phyloP scores from a whole-genome alignment of 1,284 basidiomycete species.

The Agroathelia rolfsii region DNA sequence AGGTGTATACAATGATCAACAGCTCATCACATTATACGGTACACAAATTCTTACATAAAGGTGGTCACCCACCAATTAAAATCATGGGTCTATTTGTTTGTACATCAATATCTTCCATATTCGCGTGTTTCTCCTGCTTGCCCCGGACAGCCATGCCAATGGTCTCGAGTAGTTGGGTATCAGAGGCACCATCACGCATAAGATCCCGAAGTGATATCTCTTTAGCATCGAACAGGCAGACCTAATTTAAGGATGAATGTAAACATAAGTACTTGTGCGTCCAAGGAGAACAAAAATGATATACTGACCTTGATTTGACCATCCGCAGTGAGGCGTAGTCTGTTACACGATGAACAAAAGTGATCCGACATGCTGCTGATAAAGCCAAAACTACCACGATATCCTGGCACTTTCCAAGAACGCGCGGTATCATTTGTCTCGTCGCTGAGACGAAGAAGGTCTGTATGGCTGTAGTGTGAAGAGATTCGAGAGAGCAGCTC shows the following conservation, averaged over 20 bases:
- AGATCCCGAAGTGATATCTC: conserved; percentile 76
- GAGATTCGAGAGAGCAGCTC: conserved; percentile 47
- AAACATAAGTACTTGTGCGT: conserved; percentile 1
- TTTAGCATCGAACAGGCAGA: conserved; percentile 80
- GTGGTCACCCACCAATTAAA: conserved; percentile 78
- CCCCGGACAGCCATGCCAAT: conserved; percentile 60
- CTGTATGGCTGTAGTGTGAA: conserved; percentile 36
- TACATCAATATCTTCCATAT: conserved; percentile 73
- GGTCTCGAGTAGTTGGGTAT: conserved; percentile 53
- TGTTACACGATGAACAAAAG: conserved; percentile 81
- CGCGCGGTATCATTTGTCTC: conserved; percentile 76
- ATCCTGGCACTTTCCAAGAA: conserved; percentile 67
- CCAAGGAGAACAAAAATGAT: conserved; percentile 3
- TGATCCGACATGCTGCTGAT: conserved; percentile 91
- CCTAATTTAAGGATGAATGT: conserved; percentile 30
- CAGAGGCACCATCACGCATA: conserved; percentile 53
- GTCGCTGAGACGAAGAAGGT: conserved; percentile 44
- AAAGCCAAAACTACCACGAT: conserved; percentile 72
- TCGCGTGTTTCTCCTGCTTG: conserved; percentile 80
- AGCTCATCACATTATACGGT: conserved; percentile 12
- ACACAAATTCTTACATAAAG: conserved; percentile 19
- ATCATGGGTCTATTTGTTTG: conserved; percentile 81
- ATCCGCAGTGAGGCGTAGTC: conserved; percentile 78
- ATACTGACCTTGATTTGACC: conserved; percentile 74
- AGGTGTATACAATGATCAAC: too few relatives aligned